Evolutionary conservation across 169 alveolate genomes (phyloP).

Genomic region (Cryptosporidium ryanae): DNA sequence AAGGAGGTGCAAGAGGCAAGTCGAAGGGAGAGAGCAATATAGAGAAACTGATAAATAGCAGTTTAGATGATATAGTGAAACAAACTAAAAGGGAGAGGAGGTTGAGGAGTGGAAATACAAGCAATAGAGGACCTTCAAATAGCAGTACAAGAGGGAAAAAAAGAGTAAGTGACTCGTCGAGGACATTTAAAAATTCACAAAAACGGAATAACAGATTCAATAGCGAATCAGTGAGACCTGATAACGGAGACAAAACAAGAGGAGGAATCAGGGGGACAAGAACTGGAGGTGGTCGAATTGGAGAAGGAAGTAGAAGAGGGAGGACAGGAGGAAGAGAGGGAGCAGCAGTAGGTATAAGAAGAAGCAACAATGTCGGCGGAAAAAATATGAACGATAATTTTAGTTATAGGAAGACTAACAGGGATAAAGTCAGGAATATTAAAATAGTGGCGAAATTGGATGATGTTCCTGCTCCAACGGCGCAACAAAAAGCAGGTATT

Average conservation of each 20-base stretch:
- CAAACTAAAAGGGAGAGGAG: constrained; percentile 17
- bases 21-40: constrained; percentile 7
- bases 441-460: constrained; percentile 62
- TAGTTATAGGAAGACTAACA: background rate
- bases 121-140: background rate
- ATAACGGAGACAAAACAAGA: background rate
- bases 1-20: background rate
- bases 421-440: constrained; percentile 30
- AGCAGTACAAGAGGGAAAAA: background rate
- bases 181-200: background rate
- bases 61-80: constrained; percentile 55
- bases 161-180: background rate
- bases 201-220: too few species aligned
- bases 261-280: background rate
- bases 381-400: background rate
- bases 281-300: constrained; percentile 11
- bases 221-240: too few species aligned
- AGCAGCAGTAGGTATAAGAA: background rate
- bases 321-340: background rate
- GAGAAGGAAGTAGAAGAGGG: background rate
- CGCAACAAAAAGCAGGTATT: constrained; percentile 61
- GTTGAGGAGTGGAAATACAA: background rate
- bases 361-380: constrained; percentile 14
- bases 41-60: constrained; percentile 45
- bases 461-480: constrained; percentile 50